phyloP scores from a whole-genome alignment of 176 grass and related monocot species.

The Hordeum vulgare region DNA sequence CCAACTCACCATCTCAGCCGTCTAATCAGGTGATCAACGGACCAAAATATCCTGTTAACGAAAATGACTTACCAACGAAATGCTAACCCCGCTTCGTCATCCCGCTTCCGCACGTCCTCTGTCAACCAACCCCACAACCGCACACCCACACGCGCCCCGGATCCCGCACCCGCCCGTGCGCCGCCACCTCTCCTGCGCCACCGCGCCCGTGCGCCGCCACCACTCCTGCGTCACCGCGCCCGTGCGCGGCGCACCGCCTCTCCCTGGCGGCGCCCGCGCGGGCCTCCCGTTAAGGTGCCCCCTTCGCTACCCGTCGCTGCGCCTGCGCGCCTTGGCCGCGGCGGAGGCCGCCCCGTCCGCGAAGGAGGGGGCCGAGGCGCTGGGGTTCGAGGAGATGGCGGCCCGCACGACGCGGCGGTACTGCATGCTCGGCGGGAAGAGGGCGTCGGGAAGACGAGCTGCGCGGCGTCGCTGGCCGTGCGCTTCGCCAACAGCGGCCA shows the following conservation, averaged over 20 bases:
- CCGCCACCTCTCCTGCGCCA: too few relatives aligned
- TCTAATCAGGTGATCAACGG: too few relatives aligned
- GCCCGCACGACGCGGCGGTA: conserved; percentile 51
- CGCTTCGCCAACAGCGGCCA: conserved; percentile 88
- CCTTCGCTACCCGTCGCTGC: neutral
- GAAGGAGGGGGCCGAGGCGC: conserved; percentile 27
- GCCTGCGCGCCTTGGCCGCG: conserved; percentile 7
- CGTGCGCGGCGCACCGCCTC: conserved; percentile 19
- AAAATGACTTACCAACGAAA: too few relatives aligned
- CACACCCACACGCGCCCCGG: too few relatives aligned
- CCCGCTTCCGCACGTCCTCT: too few relatives aligned
- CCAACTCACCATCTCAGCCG: too few relatives aligned
- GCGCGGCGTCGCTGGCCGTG: conserved; percentile 76
- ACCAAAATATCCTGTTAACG: too few relatives aligned
- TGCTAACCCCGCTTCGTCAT: too few relatives aligned
- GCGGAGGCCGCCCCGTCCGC: conserved; percentile 28
- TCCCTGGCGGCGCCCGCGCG: neutral
- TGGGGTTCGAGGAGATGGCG: conserved; percentile 72
- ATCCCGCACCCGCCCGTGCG: too few relatives aligned
- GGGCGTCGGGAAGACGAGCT: conserved; percentile 87
- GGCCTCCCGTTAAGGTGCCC: neutral
- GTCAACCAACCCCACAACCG: too few relatives aligned
- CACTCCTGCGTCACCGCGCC: too few relatives aligned
- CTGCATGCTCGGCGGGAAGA: conserved; percentile 94
- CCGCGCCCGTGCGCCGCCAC: too few relatives aligned